phyloP scores from a whole-genome alignment of 1,139 yeast species.

The Nakaseomyces sp. region DNA sequence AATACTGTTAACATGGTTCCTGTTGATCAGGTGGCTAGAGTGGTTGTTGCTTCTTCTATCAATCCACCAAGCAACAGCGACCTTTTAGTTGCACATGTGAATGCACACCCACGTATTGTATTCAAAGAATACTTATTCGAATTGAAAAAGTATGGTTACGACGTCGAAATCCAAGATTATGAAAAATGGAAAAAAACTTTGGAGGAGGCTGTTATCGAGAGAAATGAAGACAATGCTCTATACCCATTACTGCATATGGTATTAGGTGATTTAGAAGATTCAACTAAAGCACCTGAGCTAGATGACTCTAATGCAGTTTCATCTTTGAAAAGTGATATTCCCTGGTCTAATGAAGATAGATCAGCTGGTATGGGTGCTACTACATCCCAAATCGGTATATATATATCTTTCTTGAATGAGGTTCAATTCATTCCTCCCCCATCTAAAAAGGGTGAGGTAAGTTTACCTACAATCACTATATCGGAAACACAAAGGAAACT shows the following conservation, averaged over 20 bases:
- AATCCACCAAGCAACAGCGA: constrained; percentile 52
- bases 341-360: constrained; percentile 56
- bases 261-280: constrained; percentile 80
- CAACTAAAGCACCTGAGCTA: constrained; percentile 89
- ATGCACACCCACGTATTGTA: constrained; percentile 86
- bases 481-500: constrained; percentile 53
- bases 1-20: constrained; percentile 95
- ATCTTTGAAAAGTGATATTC: constrained; percentile 52
- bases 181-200: constrained; percentile 68
- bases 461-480: constrained; percentile 53
- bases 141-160: constrained; percentile 63
- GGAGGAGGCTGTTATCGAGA: constrained; percentile 67
- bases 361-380: constrained; percentile 70
- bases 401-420: constrained; percentile 68
- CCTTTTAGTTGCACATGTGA: constrained; percentile 83
- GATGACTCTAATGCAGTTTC: constrained; percentile 72
- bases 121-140: constrained; percentile 67
- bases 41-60: constrained; percentile 74
- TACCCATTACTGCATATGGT: constrained; percentile 93
- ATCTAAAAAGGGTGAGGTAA: constrained; percentile 33
- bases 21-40: constrained; percentile 94
- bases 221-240: constrained; percentile 69
- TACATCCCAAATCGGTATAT: constrained; percentile 55
- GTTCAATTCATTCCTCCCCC: constrained; percentile 74
- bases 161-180: constrained; percentile 54